Conservation (phyloP, 139 green algal species). For the Coelastrella sp. region DNA sequence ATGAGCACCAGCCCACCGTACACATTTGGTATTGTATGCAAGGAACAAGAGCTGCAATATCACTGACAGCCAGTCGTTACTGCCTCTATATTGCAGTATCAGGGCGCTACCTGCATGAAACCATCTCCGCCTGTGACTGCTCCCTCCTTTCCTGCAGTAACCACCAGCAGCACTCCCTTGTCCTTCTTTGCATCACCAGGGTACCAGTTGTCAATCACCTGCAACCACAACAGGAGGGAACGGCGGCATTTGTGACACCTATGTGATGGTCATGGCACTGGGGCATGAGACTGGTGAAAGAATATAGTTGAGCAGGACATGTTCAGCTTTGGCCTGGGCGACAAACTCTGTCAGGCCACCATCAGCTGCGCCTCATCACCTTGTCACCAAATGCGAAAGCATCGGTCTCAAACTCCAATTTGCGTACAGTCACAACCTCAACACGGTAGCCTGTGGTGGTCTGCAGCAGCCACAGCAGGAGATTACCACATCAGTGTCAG, state of each 20-base stretch:
- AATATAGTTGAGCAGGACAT: not conserved
- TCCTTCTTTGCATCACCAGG: slow-evolving; percentile 81
- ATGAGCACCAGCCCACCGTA: no score
- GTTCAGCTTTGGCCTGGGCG: not conserved
- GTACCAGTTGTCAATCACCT: slow-evolving; percentile 92
- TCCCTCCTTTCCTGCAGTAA: slow-evolving; percentile 95
- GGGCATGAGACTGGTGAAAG: not conserved
- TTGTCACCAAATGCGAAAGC: slow-evolving; percentile 96
- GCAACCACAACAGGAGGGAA: not conserved
- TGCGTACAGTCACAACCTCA: slow-evolving; percentile 93
- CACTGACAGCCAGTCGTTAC: not conserved
- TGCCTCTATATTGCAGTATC: not conserved
- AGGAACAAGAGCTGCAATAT: not conserved
- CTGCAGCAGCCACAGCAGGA: slow-evolving; percentile 34
- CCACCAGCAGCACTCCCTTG: slow-evolving; percentile 93
- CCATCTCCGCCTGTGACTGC: slow-evolving; percentile 88
- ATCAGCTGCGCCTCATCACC: slow-evolving; percentile 49
- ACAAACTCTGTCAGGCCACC: no score
- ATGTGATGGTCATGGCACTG: no score
- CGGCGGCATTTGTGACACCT: not conserved
- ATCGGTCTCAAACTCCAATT: slow-evolving; percentile 96
- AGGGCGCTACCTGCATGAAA: slow-evolving; percentile 72
- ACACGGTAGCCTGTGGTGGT: slow-evolving; percentile 87
- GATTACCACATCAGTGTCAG: no score
- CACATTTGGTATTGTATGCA: no score